A percentile compares a stretch with the other conserved stretches of the same genome.
These are phyloP conservation scores for Melanomma pulvis-pyrius DNA, from an alignment of 495 filamentous ascomycete species.

Conservation along the genomic window DNA sequence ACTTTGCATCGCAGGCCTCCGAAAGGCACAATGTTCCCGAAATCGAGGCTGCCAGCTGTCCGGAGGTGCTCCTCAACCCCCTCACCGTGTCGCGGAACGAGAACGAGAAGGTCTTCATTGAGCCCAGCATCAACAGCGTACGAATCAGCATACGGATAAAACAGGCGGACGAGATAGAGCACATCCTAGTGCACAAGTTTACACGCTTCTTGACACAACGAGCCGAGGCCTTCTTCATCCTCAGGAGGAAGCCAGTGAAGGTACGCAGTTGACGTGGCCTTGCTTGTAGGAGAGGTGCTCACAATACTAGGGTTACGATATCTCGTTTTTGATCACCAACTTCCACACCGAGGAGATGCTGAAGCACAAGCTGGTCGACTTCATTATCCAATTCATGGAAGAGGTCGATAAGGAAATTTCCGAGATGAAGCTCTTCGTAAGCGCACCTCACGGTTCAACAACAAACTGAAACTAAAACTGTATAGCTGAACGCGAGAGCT, in stretches of 20 bases:
- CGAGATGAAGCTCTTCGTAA: slow-evolving; percentile 99
- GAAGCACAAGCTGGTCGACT: slow-evolving; percentile 98
- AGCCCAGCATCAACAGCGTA: slow-evolving; percentile 94
- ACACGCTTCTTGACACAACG: slow-evolving; percentile 93
- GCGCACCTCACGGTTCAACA: slow-evolving; percentile 40
- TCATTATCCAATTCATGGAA: slow-evolving; percentile 99
- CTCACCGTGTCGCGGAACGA: slow-evolving; percentile 88
- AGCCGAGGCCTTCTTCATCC: slow-evolving; percentile 96
- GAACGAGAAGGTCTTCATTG: slow-evolving; percentile 90
- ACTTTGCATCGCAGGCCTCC: slow-evolving; percentile 94
- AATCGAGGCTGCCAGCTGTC: slow-evolving; percentile 87
- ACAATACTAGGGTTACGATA: slow-evolving; percentile 82
- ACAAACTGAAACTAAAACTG: not conserved
- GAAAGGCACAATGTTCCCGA: slow-evolving; percentile 98
- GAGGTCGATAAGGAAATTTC: slow-evolving; percentile 99
- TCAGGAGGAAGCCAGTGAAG: slow-evolving; percentile 93
- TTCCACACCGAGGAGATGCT: slow-evolving; percentile 97
- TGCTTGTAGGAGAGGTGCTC: not conserved
- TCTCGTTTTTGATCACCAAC: slow-evolving; percentile 98
- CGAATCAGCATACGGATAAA: slow-evolving; percentile 97
- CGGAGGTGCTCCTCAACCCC: slow-evolving; percentile 93
- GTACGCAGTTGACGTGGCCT: slow-evolving; percentile 50
- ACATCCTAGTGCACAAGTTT: slow-evolving; percentile 97
- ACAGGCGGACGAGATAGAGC: slow-evolving; percentile 98
- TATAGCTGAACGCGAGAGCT: slow-evolving; percentile 90